Base-by-base conservation (phyloP, 2,329 filamentous ascomycete genomes). In the Fusarium brevicatenulatum region DNA sequence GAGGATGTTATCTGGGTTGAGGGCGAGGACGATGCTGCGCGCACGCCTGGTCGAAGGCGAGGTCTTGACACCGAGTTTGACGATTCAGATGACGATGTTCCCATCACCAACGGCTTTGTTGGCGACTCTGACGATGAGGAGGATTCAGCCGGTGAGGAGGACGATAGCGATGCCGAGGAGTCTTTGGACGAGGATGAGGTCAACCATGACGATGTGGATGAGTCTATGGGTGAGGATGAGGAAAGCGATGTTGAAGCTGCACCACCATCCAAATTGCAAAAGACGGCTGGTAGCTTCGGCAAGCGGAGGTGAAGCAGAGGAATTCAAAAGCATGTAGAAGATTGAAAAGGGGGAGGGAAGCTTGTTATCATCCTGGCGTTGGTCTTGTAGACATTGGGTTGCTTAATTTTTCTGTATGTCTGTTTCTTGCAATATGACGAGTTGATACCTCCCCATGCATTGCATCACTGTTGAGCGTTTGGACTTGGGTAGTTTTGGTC, bases 1-100 rank as follows among this genome's bases (percentile, higher is more conserved):
- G 91, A 92, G 43, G 91, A 94, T 71, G 90, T 97, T 9, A 92
- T 97, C 58, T 97, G 96, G 80, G 93, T 98, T 4, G 95, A 98
- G 81, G 95, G 93, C 2, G 89, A 95, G 77, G 95, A 93, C 2
- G 89, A 95, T 77, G 91, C 92, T 36, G 88, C 91, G 37, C 85
- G 88, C 25, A 86, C 83, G 57, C 72, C 80, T 66, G 61, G 80
- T 75, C 71, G 80, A 72, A 72, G 82, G 69, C 75, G 80, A 43
- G 78, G 80, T 34, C 80, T 82, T 52, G 81, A 82, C 46, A 43
- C 83, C 78, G 74, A 75, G 46, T 73, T 79, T 73, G 87, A 88
- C 64, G 87, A 88, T 19, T 75, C 72, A 39, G 85, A 88, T 9
- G 87, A 89, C 7, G 87, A 89, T 50, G 85, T 88, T 76, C 85